These are phyloP conservation scores for Helichrysum umbraculigerum DNA, from an alignment of 129 eudicot species.

Conservation along the genomic window DNA sequence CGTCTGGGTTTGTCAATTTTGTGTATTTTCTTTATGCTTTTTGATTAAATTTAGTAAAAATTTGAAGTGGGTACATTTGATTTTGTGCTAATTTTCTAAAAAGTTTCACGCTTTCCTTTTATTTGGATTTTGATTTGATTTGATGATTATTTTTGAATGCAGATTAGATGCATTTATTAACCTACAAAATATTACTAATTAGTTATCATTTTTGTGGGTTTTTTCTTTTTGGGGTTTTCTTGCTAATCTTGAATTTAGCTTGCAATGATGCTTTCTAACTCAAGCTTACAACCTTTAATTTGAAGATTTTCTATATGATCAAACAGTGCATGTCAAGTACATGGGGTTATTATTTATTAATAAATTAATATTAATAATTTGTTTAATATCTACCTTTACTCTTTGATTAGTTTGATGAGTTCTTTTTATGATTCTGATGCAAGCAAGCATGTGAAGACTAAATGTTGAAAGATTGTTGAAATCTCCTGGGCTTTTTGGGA, in stretches of 20 bases:
- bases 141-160: constrained; percentile 11
- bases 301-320: neutral
- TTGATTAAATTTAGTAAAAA: neutral
- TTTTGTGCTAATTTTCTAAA: neutral
- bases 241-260: constrained; percentile 2
- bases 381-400: neutral
- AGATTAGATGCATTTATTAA: constrained; percentile 1
- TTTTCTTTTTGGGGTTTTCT: constrained; percentile 1
- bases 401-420: constrained; percentile 8
- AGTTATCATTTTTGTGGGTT: neutral
- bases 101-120: too few species aligned
- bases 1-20: neutral
- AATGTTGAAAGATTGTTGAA: constrained; percentile 13
- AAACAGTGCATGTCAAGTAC: constrained; percentile 8
- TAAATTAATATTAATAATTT: too few species aligned
- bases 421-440: constrained; percentile 11
- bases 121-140: neutral
- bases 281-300: neutral
- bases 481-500: constrained; percentile 16
- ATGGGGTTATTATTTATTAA: neutral
- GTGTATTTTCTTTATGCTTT: neutral
- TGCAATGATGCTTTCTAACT: constrained; percentile 4
- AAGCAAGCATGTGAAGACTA: constrained; percentile 19
- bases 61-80: constrained; percentile 18
- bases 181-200: neutral